Conservation (phyloP, 345 rosid genomes). For the Eucalyptus pauciflora region DNA sequence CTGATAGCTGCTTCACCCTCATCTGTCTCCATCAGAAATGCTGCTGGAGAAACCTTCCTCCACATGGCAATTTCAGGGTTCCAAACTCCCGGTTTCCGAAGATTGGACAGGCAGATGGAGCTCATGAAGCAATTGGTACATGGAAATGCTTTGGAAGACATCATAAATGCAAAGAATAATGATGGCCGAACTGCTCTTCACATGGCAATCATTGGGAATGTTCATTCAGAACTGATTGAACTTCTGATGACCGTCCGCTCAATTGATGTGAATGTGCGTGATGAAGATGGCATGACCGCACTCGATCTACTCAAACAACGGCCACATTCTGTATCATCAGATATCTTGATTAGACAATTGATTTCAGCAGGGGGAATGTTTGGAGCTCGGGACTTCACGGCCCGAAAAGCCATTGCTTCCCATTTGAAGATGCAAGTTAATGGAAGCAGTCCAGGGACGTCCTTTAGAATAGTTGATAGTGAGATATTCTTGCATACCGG, state of each 20-base stretch:
- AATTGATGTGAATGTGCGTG: constrained; percentile 54
- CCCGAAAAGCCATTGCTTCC: constrained; percentile 68
- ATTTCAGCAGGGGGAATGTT: constrained; percentile 84
- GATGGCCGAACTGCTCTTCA: constrained; percentile 91
- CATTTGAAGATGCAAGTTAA: constrained; percentile 64
- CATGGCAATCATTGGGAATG: constrained; percentile 70
- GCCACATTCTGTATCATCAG: constrained; percentile 63
- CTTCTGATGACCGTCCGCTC: constrained; percentile 72
- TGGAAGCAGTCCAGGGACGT: constrained; percentile 80
- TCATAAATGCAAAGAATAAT: constrained; percentile 51
- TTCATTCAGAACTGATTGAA: constrained; percentile 61
- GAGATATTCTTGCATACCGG: constrained; percentile 71
- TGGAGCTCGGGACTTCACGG: constrained; percentile 45
- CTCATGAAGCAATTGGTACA: constrained; percentile 59
- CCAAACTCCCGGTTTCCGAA: constrained; percentile 58
- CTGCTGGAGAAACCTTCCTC: constrained; percentile 75
- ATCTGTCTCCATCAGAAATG: constrained; percentile 37
- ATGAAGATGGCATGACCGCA: constrained; percentile 72
- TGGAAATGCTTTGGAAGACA: constrained; percentile 22
- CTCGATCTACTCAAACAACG: constrained; percentile 77
- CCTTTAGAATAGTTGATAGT: constrained; percentile 57
- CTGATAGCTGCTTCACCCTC: constrained; percentile 46
- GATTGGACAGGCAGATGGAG: constrained; percentile 73
- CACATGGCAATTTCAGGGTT: constrained; percentile 77
- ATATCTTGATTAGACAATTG: constrained; percentile 62